Conservation (phyloP, 139 green algal species). For the Auxenochlorella pyrenoidosa region DNA sequence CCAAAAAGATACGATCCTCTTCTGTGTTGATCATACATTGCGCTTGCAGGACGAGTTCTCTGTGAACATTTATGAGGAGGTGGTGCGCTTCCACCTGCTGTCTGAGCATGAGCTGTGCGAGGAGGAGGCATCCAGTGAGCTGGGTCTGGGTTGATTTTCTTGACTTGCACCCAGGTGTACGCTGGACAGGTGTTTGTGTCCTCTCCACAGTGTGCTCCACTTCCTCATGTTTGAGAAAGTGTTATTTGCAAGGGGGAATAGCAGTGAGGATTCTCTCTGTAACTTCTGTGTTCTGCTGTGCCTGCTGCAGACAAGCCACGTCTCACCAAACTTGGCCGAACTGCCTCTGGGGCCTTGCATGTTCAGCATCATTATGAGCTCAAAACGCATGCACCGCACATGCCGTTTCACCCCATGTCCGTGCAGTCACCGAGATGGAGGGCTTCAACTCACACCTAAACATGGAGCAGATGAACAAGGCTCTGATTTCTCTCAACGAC, state of each 20-base stretch:
- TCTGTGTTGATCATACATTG: too few species aligned
- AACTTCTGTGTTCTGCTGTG: neutral
- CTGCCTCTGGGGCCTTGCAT: neutral
- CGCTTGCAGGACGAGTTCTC: conserved; percentile 56
- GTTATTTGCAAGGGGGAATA: neutral
- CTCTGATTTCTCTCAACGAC: conserved; percentile 70
- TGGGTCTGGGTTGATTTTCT: too few species aligned
- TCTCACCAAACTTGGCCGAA: neutral
- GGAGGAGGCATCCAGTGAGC: conserved; percentile 45
- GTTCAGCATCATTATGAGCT: neutral
- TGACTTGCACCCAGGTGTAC: too few species aligned
- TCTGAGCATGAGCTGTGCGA: conserved; percentile 79
- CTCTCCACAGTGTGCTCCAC: neutral
- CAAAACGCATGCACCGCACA: too few species aligned
- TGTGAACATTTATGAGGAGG: conserved; percentile 64
- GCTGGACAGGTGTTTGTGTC: too few species aligned
- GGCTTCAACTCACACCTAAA: conserved; percentile 88
- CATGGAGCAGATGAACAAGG: conserved; percentile 87
- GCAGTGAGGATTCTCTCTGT: too few species aligned
- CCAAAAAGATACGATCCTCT: too few species aligned
- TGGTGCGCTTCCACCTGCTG: conserved; percentile 82
- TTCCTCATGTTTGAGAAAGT: neutral
- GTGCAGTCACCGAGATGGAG: conserved; percentile 62
- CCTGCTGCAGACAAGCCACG: neutral
- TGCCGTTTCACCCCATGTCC: neutral